phyloP scores from a whole-genome alignment of 176 grass and related monocot species.

The Panicum miliaceum region DNA sequence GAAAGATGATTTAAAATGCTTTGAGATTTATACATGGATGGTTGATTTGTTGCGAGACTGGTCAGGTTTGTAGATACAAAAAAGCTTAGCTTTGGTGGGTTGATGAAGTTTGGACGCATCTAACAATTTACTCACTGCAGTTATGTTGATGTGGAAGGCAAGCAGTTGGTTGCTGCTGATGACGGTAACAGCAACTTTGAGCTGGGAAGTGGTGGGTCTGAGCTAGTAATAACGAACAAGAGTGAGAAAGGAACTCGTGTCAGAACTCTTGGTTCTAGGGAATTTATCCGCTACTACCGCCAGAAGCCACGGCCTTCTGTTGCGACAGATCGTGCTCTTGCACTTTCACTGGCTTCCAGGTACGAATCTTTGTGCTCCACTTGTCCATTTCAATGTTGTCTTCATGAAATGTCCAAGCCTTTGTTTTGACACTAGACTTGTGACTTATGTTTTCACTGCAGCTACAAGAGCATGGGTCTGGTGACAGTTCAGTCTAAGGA shows the following conservation, averaged over 20 bases:
- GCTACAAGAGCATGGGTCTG: constrained; percentile 90
- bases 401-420: background rate
- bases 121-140: constrained; percentile 46
- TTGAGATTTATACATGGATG: background rate
- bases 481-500: constrained; percentile 88
- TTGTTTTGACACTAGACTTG: background rate
- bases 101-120: background rate
- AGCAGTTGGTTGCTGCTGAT: constrained; percentile 64
- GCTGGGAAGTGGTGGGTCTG: constrained; percentile 78
- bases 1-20: background rate
- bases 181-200: constrained; percentile 57
- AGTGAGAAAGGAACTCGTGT: constrained; percentile 59
- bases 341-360: constrained; percentile 84
- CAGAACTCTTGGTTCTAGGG: constrained; percentile 72
- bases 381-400: constrained; percentile 1
- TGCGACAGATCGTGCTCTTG: constrained; percentile 62
- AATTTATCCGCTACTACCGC: constrained; percentile 88
- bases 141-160: constrained; percentile 80
- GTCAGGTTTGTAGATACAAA: background rate
- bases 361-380: background rate
- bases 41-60: background rate
- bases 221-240: constrained; percentile 81
- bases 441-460: constrained; percentile 25
- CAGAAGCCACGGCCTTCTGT: constrained; percentile 87
- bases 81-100: background rate